phyloP scores from a whole-genome alignment of 805 yeast species.

The Groenewaldozyma salmanticensis region DNA sequence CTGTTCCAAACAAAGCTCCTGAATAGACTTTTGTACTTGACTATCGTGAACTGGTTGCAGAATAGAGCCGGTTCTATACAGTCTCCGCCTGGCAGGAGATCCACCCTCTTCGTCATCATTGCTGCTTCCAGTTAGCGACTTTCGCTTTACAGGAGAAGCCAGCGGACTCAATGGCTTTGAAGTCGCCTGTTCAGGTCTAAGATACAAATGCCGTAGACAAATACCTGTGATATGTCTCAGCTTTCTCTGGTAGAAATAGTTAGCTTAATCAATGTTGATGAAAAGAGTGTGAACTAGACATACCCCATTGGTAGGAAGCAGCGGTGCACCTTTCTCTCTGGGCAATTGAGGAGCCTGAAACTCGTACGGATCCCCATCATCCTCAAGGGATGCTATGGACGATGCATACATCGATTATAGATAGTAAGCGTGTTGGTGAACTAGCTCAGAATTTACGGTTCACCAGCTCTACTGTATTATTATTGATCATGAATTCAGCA shows the following conservation, averaged over 20 bases:
- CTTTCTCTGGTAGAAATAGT: too few species aligned
- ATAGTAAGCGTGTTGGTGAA: too few species aligned
- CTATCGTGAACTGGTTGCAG: background rate
- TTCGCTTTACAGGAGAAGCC: background rate
- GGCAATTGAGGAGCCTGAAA: constrained; percentile 10
- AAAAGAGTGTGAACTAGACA: too few species aligned
- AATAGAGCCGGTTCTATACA: constrained; percentile 1
- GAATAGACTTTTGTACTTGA: constrained; percentile 22
- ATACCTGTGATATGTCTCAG: constrained; percentile 15
- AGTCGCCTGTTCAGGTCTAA: background rate
- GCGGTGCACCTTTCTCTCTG: constrained; percentile 12
- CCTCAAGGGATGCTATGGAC: constrained; percentile 3
- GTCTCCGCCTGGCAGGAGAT: constrained; percentile 7
- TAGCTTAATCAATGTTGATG: too few species aligned
- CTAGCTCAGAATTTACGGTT: too few species aligned
- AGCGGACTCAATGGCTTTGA: background rate
- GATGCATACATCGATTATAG: constrained; percentile 8
- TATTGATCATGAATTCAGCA: too few species aligned
- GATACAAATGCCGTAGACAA: constrained; percentile 11
- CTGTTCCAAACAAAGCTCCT: constrained; percentile 20
- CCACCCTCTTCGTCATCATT: background rate
- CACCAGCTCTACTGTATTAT: too few species aligned
- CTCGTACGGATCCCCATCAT: constrained; percentile 6
- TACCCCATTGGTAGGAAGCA: constrained; percentile 8
- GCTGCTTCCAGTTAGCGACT: too few species aligned